phyloP scores from a whole-genome alignment of 352 stramenopile species.

The Labyrinthula sp. region DNA sequence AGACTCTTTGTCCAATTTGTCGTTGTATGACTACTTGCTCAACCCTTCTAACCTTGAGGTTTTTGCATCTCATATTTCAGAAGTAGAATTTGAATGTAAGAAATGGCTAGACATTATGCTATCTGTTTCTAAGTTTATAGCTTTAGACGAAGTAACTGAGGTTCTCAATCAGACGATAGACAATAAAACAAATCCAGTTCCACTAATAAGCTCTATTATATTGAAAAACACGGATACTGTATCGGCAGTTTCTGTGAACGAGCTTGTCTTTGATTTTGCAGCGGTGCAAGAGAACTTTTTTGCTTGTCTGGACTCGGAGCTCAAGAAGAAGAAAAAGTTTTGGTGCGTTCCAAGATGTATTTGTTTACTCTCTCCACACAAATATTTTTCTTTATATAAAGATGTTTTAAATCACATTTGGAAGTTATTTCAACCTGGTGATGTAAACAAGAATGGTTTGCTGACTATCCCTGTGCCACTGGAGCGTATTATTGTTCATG shows the following conservation, averaged over 20 bases:
- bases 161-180: no score
- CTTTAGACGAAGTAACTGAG: not conserved
- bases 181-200: slow-evolving; percentile 2
- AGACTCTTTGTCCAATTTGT: not conserved
- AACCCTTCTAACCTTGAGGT: slow-evolving; percentile 3
- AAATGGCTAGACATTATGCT: not conserved
- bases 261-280: slow-evolving; percentile 2
- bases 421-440: slow-evolving; percentile 2
- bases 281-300: not conserved
- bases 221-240: slow-evolving; percentile 5
- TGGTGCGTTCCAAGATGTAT: no score
- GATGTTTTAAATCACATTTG: slow-evolving; percentile 20
- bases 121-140: not conserved
- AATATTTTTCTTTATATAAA: slow-evolving; percentile 7
- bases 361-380: slow-evolving; percentile 9
- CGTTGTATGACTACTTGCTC: not conserved
- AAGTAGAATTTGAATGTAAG: not conserved
- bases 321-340: no score
- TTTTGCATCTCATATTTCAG: not conserved
- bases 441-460: slow-evolving; percentile 1
- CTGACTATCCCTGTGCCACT: slow-evolving; percentile 15
- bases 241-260: slow-evolving; percentile 10
- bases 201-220: slow-evolving; percentile 6
- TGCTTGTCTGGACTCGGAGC: not conserved
- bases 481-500: slow-evolving; percentile 20